These are phyloP conservation scores for Polyporus tsugae DNA, from an alignment of 1,284 basidiomycete species.

Conservation along the genomic window DNA sequence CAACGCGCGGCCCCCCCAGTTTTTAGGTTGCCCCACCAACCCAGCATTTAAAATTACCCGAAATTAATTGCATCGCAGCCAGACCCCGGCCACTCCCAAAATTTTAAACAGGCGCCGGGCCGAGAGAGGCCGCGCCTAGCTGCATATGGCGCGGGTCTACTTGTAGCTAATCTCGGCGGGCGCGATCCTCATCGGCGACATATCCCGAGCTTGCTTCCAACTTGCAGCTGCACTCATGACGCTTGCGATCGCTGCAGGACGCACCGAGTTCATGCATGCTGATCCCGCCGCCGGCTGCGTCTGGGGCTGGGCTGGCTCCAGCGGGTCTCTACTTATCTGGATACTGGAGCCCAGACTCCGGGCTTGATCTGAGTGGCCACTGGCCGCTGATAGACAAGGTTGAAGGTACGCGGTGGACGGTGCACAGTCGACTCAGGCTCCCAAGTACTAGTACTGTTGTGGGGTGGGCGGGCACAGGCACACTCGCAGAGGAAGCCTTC, in stretches of 20 bases:
- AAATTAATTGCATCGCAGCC: background rate
- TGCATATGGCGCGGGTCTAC: conserved; percentile 19
- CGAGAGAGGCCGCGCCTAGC: background rate
- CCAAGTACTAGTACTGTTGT: too few relatives aligned
- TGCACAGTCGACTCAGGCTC: background rate
- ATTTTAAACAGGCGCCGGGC: conserved; percentile 17
- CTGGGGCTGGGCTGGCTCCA: background rate
- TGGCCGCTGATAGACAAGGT: conserved; percentile 9
- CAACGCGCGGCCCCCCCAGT: conserved; percentile 24
- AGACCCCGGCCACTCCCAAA: conserved; percentile 22
- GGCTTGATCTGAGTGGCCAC: background rate
- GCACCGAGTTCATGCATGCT: background rate
- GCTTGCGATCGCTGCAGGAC: background rate
- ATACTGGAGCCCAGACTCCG: background rate
- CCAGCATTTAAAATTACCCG: conserved; percentile 1
- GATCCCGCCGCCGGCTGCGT: conserved; percentile 2
- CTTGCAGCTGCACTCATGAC: background rate
- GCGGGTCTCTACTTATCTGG: background rate
- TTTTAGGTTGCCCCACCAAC: conserved; percentile 12
- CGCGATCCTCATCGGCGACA: conserved; percentile 33
- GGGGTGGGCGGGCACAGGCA: background rate
- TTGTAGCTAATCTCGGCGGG: conserved; percentile 32
- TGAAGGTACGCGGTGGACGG: background rate
- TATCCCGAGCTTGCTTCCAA: conserved; percentile 4
- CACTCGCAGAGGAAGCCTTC: background rate